Base-by-base conservation (phyloP, 345 rosid species). In the Limnanthes douglasii region DNA sequence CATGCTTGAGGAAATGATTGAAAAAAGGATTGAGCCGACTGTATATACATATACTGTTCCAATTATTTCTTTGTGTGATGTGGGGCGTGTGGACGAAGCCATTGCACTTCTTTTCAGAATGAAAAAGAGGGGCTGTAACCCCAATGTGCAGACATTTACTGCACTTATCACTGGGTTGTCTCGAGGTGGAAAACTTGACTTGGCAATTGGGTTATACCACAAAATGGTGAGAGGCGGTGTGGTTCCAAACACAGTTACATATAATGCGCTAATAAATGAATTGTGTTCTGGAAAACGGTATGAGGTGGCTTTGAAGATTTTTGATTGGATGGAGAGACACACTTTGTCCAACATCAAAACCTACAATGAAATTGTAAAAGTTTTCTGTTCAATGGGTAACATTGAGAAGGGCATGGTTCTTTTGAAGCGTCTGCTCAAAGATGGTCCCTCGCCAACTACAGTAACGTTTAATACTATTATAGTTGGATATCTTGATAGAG, bases 171-270 rank as follows among this genome's bases (percentile, higher is more conserved):
- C 57, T 46, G 78, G 70, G 31, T 54, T 72, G 48, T 49, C 67
- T 45, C 35, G 17, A 29, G 60, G 53, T n/a, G 44, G 66, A 26
- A 53, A 61, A 21, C 29, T 51, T 55, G 66, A 76, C 58, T 37
- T 72, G 49, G 77, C 81, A 5, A 42, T 64, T 41, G 81, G 86
- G 43, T 36, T 69, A 35, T 76, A 60, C 46, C 74, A 72, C 50
- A 76, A 57, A 50, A 66, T 72, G 77, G 38, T 61, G 45, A 59
- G 45, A 60, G 45, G 43, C 18, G 72, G 78, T 43, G 28, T 76
- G 41, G 44, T 39, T 38, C 81, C 78, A 15, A 67, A 39, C 43
- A 58, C 55, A 0, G 57, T 72, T 50, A 69, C 86, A 0, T 72
- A 53, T 53, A 76, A 76, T 53, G 56, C 66, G 23, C 41, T 76